These are phyloP conservation scores for Beta lomatogona DNA, from an alignment of 179 eudicot genomes.

Conservation along the genomic window DNA sequence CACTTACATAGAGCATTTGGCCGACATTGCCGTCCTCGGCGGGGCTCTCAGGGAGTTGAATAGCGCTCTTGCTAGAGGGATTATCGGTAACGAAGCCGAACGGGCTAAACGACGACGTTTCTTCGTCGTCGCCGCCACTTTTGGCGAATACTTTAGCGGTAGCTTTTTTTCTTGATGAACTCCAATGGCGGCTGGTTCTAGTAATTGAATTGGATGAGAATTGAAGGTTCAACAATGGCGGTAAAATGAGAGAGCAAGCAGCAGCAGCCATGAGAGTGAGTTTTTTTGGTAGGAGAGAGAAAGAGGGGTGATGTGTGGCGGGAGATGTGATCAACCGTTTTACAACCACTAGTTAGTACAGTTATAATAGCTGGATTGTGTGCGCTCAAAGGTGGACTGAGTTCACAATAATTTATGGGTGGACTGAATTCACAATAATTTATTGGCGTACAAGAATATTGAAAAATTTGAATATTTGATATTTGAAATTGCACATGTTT, in stretches of 20 bases:
- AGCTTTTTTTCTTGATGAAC: conserved; percentile 13
- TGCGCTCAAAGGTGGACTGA: too few relatives aligned
- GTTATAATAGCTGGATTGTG: too few relatives aligned
- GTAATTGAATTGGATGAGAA: conserved; percentile 15
- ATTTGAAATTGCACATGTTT: too few relatives aligned
- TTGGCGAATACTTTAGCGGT: conserved; percentile 28
- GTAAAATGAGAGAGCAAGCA: conserved; percentile 45
- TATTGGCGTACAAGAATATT: too few relatives aligned
- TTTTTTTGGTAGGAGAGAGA: background rate
- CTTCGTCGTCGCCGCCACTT: conserved; percentile 31
- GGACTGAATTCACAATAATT: too few relatives aligned
- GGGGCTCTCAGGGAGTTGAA: conserved; percentile 89
- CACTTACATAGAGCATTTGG: conserved; percentile 79
- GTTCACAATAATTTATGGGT: too few relatives aligned
- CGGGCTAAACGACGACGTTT: conserved; percentile 71
- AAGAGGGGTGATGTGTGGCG: background rate
- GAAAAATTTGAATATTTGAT: too few relatives aligned
- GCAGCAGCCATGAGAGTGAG: conserved; percentile 29
- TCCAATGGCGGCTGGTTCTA: conserved; percentile 22
- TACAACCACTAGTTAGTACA: conserved; percentile 17
- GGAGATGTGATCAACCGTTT: conserved; percentile 1
- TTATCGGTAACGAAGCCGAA: conserved; percentile 96
- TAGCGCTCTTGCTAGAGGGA: conserved; percentile 89
- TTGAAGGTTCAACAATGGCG: conserved; percentile 39
- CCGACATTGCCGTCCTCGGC: conserved; percentile 99